Conservation (phyloP, 352 stramenopile genomes). For the Globisporangium okanoganense region DNA sequence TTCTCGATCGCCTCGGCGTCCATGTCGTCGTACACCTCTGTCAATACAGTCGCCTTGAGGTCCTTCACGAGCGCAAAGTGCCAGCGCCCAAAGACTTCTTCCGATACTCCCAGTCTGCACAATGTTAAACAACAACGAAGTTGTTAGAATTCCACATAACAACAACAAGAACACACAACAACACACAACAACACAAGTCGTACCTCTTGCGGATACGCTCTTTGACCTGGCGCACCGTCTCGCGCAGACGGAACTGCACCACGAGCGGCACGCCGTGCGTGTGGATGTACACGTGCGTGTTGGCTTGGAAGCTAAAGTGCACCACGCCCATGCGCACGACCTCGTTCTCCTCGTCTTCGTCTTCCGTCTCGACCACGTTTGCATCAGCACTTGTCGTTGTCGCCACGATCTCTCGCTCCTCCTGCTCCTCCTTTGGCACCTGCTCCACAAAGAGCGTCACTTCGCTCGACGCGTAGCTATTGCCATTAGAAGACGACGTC, state of each 20-base stretch:
- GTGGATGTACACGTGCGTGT: conserved; percentile 62
- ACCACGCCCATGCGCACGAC: conserved; percentile 56
- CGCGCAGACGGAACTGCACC: conserved; percentile 56
- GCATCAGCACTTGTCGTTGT: background rate
- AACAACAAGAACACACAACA: background rate
- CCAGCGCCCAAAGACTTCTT: conserved; percentile 67
- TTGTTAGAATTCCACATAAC: background rate
- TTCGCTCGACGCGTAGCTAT: conserved; percentile 31
- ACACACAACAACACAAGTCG: background rate
- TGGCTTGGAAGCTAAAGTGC: conserved; percentile 71
- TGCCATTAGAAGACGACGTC: conserved; percentile 4
- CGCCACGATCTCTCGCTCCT: background rate
- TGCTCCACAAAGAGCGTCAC: conserved; percentile 56
- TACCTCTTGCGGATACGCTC: conserved; percentile 65
- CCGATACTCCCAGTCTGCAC: conserved; percentile 64
- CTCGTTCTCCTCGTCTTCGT: conserved; percentile 20
- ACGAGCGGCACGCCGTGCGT: conserved; percentile 67
- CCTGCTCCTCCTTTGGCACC: conserved; percentile 25
- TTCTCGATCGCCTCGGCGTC: conserved; percentile 42
- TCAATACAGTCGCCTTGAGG: conserved; percentile 57
- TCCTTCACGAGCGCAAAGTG: conserved; percentile 75
- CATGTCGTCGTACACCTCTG: conserved; percentile 59
- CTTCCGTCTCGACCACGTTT: background rate
- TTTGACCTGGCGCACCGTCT: conserved; percentile 68
- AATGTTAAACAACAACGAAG: conserved; percentile 6